These are phyloP conservation scores for Monosporascus sp. DNA, from an alignment of 2,329 filamentous ascomycete genomes.

Conservation along the genomic window DNA sequence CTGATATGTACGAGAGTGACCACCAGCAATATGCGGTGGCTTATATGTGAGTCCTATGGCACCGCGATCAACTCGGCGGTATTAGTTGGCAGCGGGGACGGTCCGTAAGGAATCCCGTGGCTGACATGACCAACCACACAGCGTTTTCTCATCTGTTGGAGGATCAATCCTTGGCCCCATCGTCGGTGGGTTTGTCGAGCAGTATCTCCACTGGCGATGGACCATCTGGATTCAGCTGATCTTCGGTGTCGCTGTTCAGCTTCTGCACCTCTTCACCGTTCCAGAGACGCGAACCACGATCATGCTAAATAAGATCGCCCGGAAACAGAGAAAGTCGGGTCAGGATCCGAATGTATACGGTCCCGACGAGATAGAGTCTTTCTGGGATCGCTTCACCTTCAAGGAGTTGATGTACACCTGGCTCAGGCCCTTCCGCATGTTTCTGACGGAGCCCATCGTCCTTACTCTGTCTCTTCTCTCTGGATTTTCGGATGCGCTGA, in stretches of 20 bases:
- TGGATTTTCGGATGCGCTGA: conserved; percentile 60
- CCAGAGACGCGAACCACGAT: conserved; percentile 75
- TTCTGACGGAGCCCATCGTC: conserved; percentile 62
- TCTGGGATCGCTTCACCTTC: conserved; percentile 30
- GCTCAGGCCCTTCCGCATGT: conserved; percentile 59
- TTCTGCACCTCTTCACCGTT: conserved; percentile 63
- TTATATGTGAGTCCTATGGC: conserved; percentile 43
- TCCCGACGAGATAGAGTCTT: conserved; percentile 60
- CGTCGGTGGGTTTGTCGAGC: conserved; percentile 70
- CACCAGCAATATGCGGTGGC: conserved; percentile 71
- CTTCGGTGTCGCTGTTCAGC: conserved; percentile 65
- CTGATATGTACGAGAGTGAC: conserved; percentile 68
- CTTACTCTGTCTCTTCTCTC: conserved; percentile 54
- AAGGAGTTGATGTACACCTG: conserved; percentile 46
- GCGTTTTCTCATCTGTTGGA: conserved; percentile 72
- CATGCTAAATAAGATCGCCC: conserved; percentile 75
- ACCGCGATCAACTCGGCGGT: too few species aligned
- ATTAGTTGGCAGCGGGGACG: too few species aligned
- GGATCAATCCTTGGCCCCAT: conserved; percentile 74
- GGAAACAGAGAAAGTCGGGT: conserved; percentile 61
- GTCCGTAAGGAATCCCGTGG: neutral
- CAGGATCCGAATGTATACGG: conserved; percentile 61
- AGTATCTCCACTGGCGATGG: conserved; percentile 62
- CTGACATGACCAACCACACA: conserved; percentile 11
- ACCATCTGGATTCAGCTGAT: conserved; percentile 81